Base-by-base conservation (phyloP, 2,329 filamentous ascomycete genomes). In the Escovopsis sp. region DNA sequence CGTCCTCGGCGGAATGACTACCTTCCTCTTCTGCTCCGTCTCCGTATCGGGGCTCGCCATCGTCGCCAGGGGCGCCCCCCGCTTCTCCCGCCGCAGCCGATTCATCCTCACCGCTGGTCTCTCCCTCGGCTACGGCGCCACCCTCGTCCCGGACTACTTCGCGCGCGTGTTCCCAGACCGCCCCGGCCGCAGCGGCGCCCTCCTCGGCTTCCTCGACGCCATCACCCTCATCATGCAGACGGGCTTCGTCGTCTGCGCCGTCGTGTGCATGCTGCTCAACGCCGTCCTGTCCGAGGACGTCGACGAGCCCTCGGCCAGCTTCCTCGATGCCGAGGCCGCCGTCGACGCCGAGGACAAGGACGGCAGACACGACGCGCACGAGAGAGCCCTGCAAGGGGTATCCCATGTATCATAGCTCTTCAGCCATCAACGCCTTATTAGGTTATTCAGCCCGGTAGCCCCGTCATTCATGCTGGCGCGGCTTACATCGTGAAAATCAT, bases 101-200 rank as follows among this genome's bases (percentile, higher is more conserved):
- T 91, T 91, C 63, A 84, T 91, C 52, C 69, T 91, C 10, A 87
- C 85, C 0, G 80, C 82, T 0, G 75, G 79, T 0, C 65, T 91
- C 29, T 71, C 82, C 0, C 64, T 89, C 25, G 85, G 85, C 29
- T 84, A 84, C 48, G 77, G 78, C 43, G 79, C 79, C 9, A 81
- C 77, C 1, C 62, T 83, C 0, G 71, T 81, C 2, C 74, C 76
- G 0, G 72, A 61, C 27, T 87, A 83, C 67, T 86, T 85, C 53
- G 58, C 64, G 45, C 69, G 73, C 46, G 74, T 91, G 41, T 86
- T 91, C 57, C 27, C 27, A 4, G 81, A 78, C 4, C 88, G 88
- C 54, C 55, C 57, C 0, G 84, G 83, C 10, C 59, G 68, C 45
- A 85, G 88, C 60, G 71, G 68, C 46, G 70, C 73, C 4, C 71